Percentiles rank a stretch among this genome's conserved stretches.
Conservation (phyloP, 768 basidiomycete genomes). For the Mycena amicta region DNA sequence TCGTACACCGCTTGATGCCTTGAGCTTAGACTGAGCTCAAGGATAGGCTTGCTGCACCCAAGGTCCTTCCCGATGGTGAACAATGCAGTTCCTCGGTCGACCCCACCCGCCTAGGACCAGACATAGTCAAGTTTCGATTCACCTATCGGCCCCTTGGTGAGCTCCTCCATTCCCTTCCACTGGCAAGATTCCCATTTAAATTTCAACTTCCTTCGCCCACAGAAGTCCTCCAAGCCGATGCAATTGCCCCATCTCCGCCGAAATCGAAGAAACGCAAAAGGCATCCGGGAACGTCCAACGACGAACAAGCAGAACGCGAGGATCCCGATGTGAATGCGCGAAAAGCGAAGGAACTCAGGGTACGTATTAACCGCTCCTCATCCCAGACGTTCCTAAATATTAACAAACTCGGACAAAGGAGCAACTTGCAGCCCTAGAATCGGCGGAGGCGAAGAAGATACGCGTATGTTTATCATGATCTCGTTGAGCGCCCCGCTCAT, state of each 20-base stretch:
- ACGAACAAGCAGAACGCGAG: too few relatives aligned
- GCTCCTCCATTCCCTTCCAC: background rate
- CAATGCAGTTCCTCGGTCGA: background rate
- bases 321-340: too few relatives aligned
- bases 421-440: too few relatives aligned
- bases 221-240: background rate
- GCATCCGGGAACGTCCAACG: too few relatives aligned
- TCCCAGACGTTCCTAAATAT: too few relatives aligned
- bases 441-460: too few relatives aligned
- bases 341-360: too few relatives aligned
- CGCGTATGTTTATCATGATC: too few relatives aligned
- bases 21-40: background rate
- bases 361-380: too few relatives aligned
- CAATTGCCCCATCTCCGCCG: background rate
- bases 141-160: conserved; percentile 17
- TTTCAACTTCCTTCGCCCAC: background rate
- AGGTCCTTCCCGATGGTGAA: conserved; percentile 12
- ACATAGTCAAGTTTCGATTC: conserved; percentile 16
- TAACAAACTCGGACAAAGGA: too few relatives aligned
- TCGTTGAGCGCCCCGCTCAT: too few relatives aligned
- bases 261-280: too few relatives aligned
- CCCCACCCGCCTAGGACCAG: background rate
- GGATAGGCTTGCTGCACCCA: conserved; percentile 16
- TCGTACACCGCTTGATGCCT: background rate
- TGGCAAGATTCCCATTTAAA: background rate